Base-by-base conservation (phyloP, 495 filamentous ascomycete species). In the Bathelium albidoporum region DNA sequence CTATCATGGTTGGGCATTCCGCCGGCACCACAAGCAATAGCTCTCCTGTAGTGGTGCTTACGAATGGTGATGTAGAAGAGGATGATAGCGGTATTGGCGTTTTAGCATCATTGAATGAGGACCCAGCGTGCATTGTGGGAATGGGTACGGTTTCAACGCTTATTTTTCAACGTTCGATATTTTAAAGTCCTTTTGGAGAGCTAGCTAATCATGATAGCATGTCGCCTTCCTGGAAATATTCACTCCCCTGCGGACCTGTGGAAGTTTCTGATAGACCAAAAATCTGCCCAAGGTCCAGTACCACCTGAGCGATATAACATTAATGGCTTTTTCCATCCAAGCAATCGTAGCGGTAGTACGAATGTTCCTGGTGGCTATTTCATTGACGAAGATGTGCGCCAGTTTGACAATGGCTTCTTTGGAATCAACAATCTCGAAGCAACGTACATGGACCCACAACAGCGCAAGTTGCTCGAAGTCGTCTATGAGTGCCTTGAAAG, bases 321-420 rank as follows among this genome's bases (percentile, higher is more conserved):
- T 18, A 70, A 71, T 61, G 71, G 71, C 26, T 65, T 72, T 9
- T 71, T 73, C 53, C 53, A 65, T 43, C 67, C 64, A 26, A 70
- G 72, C 12, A 3, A 34, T 20, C 10, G 59, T 26, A 24, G 20
- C 16, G 60, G 60, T 1, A 24, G 12, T 14, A 24, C 36, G 18
- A 41, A 32, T 26, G 34, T 31, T n/a, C 26, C 36, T 2, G n/a
- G 22, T n/a, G 52, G 18, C 22, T 58, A 34, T 36, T 59, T 66
- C 32, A 32, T 63, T 4, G 5, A 36, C 10, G 34, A 63, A 28
- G 64, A 66, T 36, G 5, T 49, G 5, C 28, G 29, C 24, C 7
- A 4, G 4, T 66, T 66, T 45, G 64, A 66, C 11, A 32, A 44
- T 20, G 9, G 7, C 7, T 63, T 66, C 43, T 66, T 66, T 60